Evolutionary conservation across 495 filamentous ascomycete species (phyloP).

Genomic region (Penicillium robsamsonii): DNA sequence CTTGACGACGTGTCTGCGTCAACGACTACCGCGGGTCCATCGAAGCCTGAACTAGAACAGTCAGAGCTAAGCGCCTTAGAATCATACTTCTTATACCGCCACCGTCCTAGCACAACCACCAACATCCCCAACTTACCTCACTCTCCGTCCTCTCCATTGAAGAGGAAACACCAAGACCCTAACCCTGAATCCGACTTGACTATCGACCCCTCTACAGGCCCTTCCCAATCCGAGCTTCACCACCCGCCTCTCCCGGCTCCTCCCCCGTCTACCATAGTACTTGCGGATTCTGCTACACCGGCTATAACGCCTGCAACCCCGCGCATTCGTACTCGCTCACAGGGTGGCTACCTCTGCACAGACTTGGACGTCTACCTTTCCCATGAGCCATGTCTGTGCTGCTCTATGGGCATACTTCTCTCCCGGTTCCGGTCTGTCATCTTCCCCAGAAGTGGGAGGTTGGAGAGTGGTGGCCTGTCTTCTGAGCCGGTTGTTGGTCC

Average conservation of each 20-base stretch:
- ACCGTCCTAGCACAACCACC: not conserved
- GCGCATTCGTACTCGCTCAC: slow-evolving; percentile 41
- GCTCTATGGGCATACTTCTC: slow-evolving; percentile 91
- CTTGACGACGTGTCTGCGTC: not conserved
- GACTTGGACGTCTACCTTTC: slow-evolving; percentile 87
- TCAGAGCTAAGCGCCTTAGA: slow-evolving; percentile 33
- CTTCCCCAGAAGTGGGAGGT: slow-evolving; percentile 59
- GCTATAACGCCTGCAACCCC: slow-evolving; percentile 10
- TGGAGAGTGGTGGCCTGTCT: slow-evolving; percentile 40
- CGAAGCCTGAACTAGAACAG: slow-evolving; percentile 6
- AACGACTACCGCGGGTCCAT: not conserved
- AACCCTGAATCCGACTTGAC: slow-evolving; percentile 15
- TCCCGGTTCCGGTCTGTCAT: slow-evolving; percentile 81
- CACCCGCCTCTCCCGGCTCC: slow-evolving; percentile 17
- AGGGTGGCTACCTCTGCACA: slow-evolving; percentile 91
- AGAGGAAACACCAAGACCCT: slow-evolving; percentile 23
- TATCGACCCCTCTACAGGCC: not conserved
- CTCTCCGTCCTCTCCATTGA: slow-evolving; percentile 17
- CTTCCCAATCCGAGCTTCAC: not conserved
- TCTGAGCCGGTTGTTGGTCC: slow-evolving; percentile 36
- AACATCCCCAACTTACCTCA: not conserved
- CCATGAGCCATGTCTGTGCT: slow-evolving; percentile 94
- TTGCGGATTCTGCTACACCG: not conserved
- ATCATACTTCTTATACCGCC: slow-evolving; percentile 34
- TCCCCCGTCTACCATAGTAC: slow-evolving; percentile 12